Conservation (phyloP, 2,329 filamentous ascomycete species). For the Verticillium dahliae region DNA sequence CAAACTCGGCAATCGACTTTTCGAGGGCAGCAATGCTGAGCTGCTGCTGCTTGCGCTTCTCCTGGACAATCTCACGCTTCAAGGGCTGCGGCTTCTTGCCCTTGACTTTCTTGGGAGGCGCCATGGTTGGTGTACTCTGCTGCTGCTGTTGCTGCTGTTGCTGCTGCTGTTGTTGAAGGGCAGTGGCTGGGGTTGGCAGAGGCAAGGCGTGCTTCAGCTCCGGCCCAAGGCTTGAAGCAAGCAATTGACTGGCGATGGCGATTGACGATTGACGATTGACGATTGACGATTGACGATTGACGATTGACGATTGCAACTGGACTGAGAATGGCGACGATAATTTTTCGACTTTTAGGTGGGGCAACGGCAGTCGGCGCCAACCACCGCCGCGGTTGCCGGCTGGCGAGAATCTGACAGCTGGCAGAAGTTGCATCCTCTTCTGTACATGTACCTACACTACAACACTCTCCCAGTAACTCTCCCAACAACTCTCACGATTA, state of each 20-base stretch:
- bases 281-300: neutral
- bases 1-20: slow-evolving; percentile 31
- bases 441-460: no score
- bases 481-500: no score
- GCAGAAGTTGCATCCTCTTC: neutral
- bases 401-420: neutral
- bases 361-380: neutral
- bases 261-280: neutral
- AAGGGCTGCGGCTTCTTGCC: slow-evolving; percentile 22
- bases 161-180: neutral
- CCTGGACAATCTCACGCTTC: slow-evolving; percentile 19
- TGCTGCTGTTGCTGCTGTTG: no score
- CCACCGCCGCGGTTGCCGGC: neutral
- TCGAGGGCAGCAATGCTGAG: slow-evolving; percentile 32
- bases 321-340: neutral
- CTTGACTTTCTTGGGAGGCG: slow-evolving; percentile 16
- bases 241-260: no score
- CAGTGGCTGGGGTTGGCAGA: neutral
- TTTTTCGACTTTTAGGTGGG: neutral
- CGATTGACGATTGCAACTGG: neutral
- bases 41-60: slow-evolving; percentile 29
- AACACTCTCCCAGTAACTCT: no score
- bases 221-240: neutral
- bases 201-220: slow-evolving; percentile 3
- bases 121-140: slow-evolving; percentile 4